Conservation (phyloP, 768 basidiomycete genomes). For the Grammothele lineata region DNA sequence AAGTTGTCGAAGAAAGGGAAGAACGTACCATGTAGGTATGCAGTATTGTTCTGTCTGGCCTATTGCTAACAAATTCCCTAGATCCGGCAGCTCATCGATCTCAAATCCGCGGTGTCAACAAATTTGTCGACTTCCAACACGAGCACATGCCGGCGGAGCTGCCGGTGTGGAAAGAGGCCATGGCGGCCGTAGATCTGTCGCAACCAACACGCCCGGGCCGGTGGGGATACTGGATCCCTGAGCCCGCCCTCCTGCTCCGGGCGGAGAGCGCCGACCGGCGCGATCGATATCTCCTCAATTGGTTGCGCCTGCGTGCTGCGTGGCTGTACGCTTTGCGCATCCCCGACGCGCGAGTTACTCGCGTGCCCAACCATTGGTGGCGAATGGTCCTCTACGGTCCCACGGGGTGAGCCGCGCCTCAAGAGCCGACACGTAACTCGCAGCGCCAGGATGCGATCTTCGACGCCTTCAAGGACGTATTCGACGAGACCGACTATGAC, state of each 20-base stretch:
- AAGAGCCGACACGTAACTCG: neutral
- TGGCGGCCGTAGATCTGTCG: neutral
- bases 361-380: neutral
- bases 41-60: too few species aligned
- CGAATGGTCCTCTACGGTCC: neutral
- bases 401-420: neutral
- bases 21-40: too few species aligned
- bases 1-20: too few species aligned
- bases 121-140: neutral
- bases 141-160: neutral
- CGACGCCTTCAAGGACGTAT: neutral
- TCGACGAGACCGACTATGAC: neutral
- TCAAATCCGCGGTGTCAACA: neutral
- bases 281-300: neutral
- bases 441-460: neutral
- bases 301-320: neutral
- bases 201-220: neutral
- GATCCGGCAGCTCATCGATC: neutral
- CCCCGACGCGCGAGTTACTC: neutral
- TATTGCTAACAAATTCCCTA: neutral
- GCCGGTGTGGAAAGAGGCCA: neutral
- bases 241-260: neutral
- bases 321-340: neutral
- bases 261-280: neutral
- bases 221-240: constrained; percentile 4